phyloP scores from a whole-genome alignment of 2,329 filamentous ascomycete genomes.

The Epichloe festucae region DNA sequence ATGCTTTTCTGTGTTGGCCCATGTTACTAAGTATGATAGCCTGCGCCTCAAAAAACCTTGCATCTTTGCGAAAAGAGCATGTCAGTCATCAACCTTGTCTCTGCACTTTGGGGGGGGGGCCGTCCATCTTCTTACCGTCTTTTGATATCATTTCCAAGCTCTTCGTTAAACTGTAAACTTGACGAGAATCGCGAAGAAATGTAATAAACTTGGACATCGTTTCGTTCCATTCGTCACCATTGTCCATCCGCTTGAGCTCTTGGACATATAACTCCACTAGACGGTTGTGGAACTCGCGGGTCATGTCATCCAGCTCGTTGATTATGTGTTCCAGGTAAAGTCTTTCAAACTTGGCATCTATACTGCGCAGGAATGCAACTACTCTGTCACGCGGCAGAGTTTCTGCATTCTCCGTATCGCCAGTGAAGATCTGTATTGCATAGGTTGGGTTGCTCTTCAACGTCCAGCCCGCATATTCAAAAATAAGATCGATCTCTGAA shows the following conservation, averaged over 20 bases:
- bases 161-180: conserved; percentile 63
- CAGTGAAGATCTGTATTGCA: conserved; percentile 86
- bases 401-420: conserved; percentile 91
- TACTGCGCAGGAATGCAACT: conserved; percentile 55
- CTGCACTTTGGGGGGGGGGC: conserved; percentile 1
- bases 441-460: conserved; percentile 56
- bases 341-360: conserved; percentile 61
- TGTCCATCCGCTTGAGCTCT: conserved; percentile 33
- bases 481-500: conserved; percentile 76
- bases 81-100: conserved; percentile 5
- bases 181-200: conserved; percentile 62
- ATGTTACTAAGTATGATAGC: conserved; percentile 89
- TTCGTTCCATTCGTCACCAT: conserved; percentile 37
- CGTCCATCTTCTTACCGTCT: conserved; percentile 45
- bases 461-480: conserved; percentile 88
- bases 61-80: conserved; percentile 37
- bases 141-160: conserved; percentile 67
- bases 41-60: conserved; percentile 82
- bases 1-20: conserved; percentile 85
- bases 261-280: conserved; percentile 60
- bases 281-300: conserved; percentile 75
- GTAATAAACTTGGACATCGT: conserved; percentile 55
- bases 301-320: conserved; percentile 69
- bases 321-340: conserved; percentile 87
- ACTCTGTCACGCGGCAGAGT: conserved; percentile 68